Percentiles rank a stretch among this genome's conserved stretches.
These are phyloP conservation scores for Danielozyma ontarioensis DNA, from an alignment of 805 yeast species.

Conservation along the genomic window DNA sequence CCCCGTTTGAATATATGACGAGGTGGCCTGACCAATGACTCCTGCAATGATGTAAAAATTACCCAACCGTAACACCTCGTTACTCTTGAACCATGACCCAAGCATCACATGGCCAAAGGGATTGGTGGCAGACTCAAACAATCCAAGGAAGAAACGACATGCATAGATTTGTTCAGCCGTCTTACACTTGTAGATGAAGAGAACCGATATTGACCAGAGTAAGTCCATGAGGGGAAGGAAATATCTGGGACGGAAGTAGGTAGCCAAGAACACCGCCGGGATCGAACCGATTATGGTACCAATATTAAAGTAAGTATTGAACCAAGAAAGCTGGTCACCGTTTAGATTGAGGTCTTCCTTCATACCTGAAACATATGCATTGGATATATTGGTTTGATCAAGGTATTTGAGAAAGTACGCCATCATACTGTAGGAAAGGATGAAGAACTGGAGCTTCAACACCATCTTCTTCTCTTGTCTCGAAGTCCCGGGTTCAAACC, in stretches of 20 bases:
- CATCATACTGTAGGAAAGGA: constrained; percentile 8
- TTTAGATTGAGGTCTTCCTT: background rate
- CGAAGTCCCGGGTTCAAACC: background rate
- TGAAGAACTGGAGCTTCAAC: constrained; percentile 24
- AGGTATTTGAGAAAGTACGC: background rate
- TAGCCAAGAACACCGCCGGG: background rate
- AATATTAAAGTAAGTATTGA: background rate
- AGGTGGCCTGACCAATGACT: background rate
- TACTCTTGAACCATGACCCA: background rate
- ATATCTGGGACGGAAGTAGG: background rate
- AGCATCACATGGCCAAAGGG: background rate
- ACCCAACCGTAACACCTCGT: background rate
- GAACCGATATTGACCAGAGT: background rate
- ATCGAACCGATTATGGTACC: background rate
- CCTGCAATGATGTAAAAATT: background rate
- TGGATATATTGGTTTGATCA: background rate
- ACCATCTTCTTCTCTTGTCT: constrained; percentile 18
- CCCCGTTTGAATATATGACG: background rate
- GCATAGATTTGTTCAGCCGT: background rate
- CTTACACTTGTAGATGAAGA: background rate
- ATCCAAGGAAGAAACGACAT: background rate
- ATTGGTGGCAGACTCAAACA: background rate
- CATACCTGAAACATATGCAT: background rate
- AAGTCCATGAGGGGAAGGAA: background rate
- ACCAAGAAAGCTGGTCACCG: background rate